Conservation (phyloP, 768 basidiomycete species). For the Hirschioporus abietinus region DNA sequence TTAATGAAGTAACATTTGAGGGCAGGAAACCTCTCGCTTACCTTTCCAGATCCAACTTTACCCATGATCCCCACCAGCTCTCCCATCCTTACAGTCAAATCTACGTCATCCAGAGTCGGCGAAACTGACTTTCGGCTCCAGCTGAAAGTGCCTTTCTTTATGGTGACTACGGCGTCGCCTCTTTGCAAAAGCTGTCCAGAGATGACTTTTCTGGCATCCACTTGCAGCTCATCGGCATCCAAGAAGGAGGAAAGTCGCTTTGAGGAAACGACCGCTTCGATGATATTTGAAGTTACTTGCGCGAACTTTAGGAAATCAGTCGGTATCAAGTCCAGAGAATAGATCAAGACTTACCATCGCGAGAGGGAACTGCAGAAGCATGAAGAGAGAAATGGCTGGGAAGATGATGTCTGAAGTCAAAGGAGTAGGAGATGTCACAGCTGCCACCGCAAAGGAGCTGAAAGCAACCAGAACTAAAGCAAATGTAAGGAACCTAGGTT, state of each 20-base stretch:
- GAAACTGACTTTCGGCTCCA: slow-evolving; percentile 59
- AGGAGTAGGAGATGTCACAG: slow-evolving; percentile 53
- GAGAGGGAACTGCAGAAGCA: slow-evolving; percentile 82
- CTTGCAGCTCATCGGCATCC: slow-evolving; percentile 72
- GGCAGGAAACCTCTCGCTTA: slow-evolving; percentile 24
- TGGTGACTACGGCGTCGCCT: slow-evolving; percentile 59
- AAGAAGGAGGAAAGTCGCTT: slow-evolving; percentile 75
- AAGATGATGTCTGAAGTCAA: slow-evolving; percentile 91
- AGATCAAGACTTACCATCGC: slow-evolving; percentile 53
- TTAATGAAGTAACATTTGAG: slow-evolving; percentile 7
- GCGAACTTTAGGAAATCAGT: slow-evolving; percentile 40
- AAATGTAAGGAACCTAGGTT: slow-evolving; percentile 5
- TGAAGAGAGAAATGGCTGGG: slow-evolving; percentile 90
- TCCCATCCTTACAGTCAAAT: slow-evolving; percentile 71
- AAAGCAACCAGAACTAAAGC: slow-evolving; percentile 64
- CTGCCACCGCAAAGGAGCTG: slow-evolving; percentile 74
- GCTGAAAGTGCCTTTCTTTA: slow-evolving; percentile 73
- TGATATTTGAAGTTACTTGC: slow-evolving; percentile 71
- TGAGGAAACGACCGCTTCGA: slow-evolving; percentile 83
- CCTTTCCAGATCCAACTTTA: slow-evolving; percentile 89
- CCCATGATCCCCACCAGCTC: slow-evolving; percentile 84
- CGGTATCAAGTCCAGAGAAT: slow-evolving; percentile 6
- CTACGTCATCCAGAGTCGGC: slow-evolving; percentile 74
- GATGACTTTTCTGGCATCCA: slow-evolving; percentile 61
- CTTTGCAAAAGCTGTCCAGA: slow-evolving; percentile 33